Base-by-base conservation (phyloP, 352 stramenopile species). In the Pythium vanterpoolii region DNA sequence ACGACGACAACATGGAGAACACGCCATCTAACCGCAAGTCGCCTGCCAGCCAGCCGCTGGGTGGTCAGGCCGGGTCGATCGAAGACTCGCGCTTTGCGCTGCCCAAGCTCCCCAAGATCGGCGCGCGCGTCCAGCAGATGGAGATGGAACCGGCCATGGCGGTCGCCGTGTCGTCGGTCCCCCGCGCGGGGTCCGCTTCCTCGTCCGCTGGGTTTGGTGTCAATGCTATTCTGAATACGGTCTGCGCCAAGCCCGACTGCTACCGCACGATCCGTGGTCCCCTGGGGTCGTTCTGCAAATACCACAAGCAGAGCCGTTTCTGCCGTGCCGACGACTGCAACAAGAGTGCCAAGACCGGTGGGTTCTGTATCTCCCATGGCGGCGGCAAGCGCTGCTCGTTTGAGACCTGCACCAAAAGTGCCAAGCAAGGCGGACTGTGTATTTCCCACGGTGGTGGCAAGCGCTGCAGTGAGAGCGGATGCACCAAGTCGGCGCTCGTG, bases 381-480 rank as follows among this genome's bases (percentile, higher is more conserved):
- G 78, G 79, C 13, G 76, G 76, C 42, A 84, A 84, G 51, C 79
- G 76, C n/a, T 89, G 79, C 48, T 78, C 73, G 30, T 72, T 83
- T 59, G 66, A 74, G 9, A 83, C 86, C 47, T 96, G 87, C 71
- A 75, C 77, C 61, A 96, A 96, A 69, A 87, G 73, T 45, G 87
- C 86, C 59, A 91, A 96, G 61, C 77, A 92, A 55, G 83, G 84
- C 33, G 86, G 84, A 1, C 72, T 90, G 19, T 92, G 86, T 49
- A 90, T 94, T 57, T 89, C 79, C 24, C 84, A 94, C 47, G 84
- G 84, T 16, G 84, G 84, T n/a, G 82, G 82, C 58, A 90, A 90
- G 69, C 82, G 82, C 42, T 93, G 81, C 72, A 87, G 73, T 53
- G 77, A 87, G 58, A 72, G 54, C 1, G 77, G 73, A 1, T 95